Percentiles rank a stretch among this genome's conserved stretches.
These are phyloP conservation scores for Atkinsonella hypoxylon DNA, from an alignment of 2,329 filamentous ascomycete species.

Conservation along the genomic window DNA sequence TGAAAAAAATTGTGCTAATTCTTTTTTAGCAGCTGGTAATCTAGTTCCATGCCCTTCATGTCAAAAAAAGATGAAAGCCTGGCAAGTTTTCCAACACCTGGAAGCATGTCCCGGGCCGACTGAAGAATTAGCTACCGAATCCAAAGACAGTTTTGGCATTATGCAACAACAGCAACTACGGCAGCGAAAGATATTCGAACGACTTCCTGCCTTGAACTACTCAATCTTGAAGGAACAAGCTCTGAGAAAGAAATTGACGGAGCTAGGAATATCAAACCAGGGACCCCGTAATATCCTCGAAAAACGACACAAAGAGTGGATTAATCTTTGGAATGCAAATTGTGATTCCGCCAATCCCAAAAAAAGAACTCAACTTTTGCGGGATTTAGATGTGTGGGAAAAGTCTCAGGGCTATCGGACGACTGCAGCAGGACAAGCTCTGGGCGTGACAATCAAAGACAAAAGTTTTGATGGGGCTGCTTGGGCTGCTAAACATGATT, in stretches of 20 bases:
- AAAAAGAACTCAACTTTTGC: slow-evolving; percentile 56
- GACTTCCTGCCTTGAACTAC: slow-evolving; percentile 74
- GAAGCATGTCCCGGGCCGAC: slow-evolving; percentile 46
- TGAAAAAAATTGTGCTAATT: neutral
- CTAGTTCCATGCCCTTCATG: slow-evolving; percentile 80
- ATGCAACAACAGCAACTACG: slow-evolving; percentile 8
- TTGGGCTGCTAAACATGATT: slow-evolving; percentile 62
- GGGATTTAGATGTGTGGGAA: slow-evolving; percentile 80
- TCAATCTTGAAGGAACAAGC: slow-evolving; percentile 69
- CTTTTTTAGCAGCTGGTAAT: slow-evolving; percentile 46
- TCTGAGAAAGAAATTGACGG: slow-evolving; percentile 68
- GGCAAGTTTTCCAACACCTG: slow-evolving; percentile 67
- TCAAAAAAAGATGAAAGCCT: slow-evolving; percentile 63
- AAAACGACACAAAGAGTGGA: slow-evolving; percentile 79
- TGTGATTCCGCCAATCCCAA: slow-evolving; percentile 72
- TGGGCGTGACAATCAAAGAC: slow-evolving; percentile 50
- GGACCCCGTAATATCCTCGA: slow-evolving; percentile 62
- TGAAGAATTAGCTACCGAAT: neutral
- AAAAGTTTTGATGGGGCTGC: slow-evolving; percentile 78
- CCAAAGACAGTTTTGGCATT: slow-evolving; percentile 12
- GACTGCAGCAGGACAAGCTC: slow-evolving; percentile 24
- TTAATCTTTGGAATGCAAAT: slow-evolving; percentile 94
- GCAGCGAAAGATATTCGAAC: slow-evolving; percentile 29
- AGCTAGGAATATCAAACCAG: slow-evolving; percentile 62
- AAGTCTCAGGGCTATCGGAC: slow-evolving; percentile 59